phyloP scores from a whole-genome alignment of 75 land plant genomes.

The Cupressus sempervirens region DNA sequence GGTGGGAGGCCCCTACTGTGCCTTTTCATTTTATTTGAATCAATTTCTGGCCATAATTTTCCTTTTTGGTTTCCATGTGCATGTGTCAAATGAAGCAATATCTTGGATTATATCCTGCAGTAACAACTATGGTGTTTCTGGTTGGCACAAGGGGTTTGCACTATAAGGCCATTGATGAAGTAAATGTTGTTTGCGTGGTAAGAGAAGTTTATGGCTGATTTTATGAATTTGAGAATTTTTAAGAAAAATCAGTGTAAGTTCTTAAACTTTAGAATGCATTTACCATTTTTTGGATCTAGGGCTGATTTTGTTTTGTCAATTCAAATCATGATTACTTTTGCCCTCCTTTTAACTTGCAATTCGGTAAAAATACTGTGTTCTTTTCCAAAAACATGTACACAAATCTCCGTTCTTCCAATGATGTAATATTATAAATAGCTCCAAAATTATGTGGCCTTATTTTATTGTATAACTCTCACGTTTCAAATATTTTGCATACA shows the following conservation, averaged over 20 bases:
- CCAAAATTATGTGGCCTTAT: background rate
- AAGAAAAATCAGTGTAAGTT: background rate
- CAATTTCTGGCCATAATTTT: background rate
- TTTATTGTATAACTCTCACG: background rate
- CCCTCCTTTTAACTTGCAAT: background rate
- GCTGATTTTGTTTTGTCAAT: background rate
- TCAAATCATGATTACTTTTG: background rate
- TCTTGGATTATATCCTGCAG: background rate
- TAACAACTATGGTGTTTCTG: slow-evolving; percentile 29
- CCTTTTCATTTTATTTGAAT: background rate
- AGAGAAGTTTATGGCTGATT: background rate
- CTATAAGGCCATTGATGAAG: background rate
- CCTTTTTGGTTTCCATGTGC: background rate
- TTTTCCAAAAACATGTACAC: background rate
- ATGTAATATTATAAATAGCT: background rate
- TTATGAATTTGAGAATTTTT: background rate
- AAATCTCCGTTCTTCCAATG: background rate
- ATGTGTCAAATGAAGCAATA: background rate
- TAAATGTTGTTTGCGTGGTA: background rate
- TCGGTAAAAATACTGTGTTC: background rate
- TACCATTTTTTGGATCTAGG: background rate
- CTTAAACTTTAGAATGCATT: background rate
- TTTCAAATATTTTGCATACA: background rate
- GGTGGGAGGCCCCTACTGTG: too few species aligned
- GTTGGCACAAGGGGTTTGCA: slow-evolving; percentile 21